phyloP scores from a whole-genome alignment of 345 rosid genomes.

The Zanthoxylum bungeanum region DNA sequence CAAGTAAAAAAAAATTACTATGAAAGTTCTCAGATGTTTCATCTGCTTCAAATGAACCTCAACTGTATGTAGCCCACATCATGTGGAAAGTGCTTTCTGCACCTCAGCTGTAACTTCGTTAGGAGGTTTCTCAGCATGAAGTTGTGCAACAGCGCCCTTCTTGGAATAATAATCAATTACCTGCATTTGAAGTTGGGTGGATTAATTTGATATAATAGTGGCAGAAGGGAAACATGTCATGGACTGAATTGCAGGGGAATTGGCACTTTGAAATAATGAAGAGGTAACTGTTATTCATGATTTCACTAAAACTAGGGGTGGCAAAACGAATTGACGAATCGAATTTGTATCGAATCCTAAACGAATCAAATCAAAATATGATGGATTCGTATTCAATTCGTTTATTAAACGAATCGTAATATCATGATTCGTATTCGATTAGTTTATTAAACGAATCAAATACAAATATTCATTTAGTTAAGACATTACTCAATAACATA shows the following conservation, averaged over 20 bases:
- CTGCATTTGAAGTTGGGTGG: conserved; percentile 49
- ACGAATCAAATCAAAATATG: too few relatives aligned
- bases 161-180: conserved; percentile 76
- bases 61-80: neutral
- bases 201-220: neutral
- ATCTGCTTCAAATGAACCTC: conserved; percentile 2
- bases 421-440: too few relatives aligned
- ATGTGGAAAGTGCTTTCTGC: conserved; percentile 59
- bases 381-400: too few relatives aligned
- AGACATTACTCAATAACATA: too few relatives aligned
- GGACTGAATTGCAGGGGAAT: neutral
- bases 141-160: conserved; percentile 62
- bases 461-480: too few relatives aligned
- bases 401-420: too few relatives aligned
- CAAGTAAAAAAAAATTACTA: too few relatives aligned
- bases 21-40: conserved; percentile 2
- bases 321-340: too few relatives aligned
- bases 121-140: conserved; percentile 82
- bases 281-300: neutral
- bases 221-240: neutral
- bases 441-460: too few relatives aligned
- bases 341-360: too few relatives aligned
- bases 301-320: too few relatives aligned
- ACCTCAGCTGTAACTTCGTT: conserved; percentile 71
- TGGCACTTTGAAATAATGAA: too few relatives aligned